These are phyloP conservation scores for Aspergillus versicolor DNA, from an alignment of 2,329 filamentous ascomycete genomes.

Conservation along the genomic window DNA sequence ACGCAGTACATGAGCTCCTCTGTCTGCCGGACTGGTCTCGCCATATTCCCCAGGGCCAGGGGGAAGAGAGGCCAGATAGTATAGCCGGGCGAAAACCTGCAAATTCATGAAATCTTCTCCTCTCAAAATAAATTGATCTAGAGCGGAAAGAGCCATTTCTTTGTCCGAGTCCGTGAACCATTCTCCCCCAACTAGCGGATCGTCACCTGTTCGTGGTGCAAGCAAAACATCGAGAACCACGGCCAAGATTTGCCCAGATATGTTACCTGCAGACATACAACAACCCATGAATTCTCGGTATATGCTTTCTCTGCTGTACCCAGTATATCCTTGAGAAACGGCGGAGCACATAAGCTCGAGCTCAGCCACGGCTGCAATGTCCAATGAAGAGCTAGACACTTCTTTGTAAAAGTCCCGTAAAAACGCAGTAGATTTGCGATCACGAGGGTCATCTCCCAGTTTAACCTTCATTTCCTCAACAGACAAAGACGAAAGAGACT, in stretches of 20 bases:
- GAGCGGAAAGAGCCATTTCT: slow-evolving; percentile 39
- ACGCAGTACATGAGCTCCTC: slow-evolving; percentile 23
- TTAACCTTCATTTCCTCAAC: slow-evolving; percentile 29
- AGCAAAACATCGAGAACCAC: slow-evolving; percentile 41
- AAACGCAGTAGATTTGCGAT: slow-evolving; percentile 44
- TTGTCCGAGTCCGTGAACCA: slow-evolving; percentile 27
- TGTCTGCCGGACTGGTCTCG: background rate
- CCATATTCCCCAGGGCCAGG: slow-evolving; percentile 38
- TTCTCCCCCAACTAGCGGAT: slow-evolving; percentile 6
- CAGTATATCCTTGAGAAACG: slow-evolving; percentile 37
- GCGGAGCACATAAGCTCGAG: slow-evolving; percentile 41
- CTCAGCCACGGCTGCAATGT: slow-evolving; percentile 30
- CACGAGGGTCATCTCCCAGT: slow-evolving; percentile 39
- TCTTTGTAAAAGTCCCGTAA: slow-evolving; percentile 40
- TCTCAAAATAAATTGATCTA: slow-evolving; percentile 43
- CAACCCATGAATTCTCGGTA: slow-evolving; percentile 35
- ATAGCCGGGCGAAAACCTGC: slow-evolving; percentile 49
- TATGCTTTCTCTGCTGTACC: slow-evolving; percentile 37
- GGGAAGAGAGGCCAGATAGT: slow-evolving; percentile 35
- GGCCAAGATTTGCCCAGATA: slow-evolving; percentile 36
- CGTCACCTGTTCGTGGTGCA: slow-evolving; percentile 17
- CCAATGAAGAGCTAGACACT: slow-evolving; percentile 27
- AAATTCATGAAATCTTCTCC: slow-evolving; percentile 43
- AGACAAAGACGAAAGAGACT: slow-evolving; percentile 30
- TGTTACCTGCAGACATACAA: slow-evolving; percentile 31